Base-by-base conservation (phyloP, 2,329 filamentous ascomycete genomes). In the Cladosporium austrohemisphaericum region DNA sequence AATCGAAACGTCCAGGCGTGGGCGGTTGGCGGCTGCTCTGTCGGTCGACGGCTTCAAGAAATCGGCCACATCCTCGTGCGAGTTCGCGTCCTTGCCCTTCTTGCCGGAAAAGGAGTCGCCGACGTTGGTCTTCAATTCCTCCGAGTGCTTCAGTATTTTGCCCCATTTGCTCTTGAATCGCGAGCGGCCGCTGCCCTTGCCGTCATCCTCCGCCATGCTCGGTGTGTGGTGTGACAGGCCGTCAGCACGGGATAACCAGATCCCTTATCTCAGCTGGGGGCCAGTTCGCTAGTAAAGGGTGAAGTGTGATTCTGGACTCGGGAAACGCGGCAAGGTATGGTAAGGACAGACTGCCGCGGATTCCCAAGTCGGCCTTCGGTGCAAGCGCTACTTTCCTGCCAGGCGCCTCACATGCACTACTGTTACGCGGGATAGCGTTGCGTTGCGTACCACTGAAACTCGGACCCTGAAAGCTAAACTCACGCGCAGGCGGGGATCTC, bases 1-100 rank as follows among this genome's bases (percentile, higher is more conserved):
- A 32, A 66, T 68, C 28, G 70, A 67, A 37, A 76, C 71, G 60
- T 79, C 76, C 54, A 79, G 71, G 54, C 67, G 69, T 31, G 71
- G 71, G 54, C 63, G 54, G 40, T 61, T 64, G 57, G 65, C 61
- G 51, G 54, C 49, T 41, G 54, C 52, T 55, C 68, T 71, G 5
- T 75, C 68, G 44, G 73, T 76, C 37, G 74, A 75, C 44, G 76
- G 73, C 55, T 75, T 76, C 50, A 83, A 71, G 64, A 83, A 83
- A 61, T 78, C 79, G 64, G 74, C 72, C 49, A 83, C 73, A 56
- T 77, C 73, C 25, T 38, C 33, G 31, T 37, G 38, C 18, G 29
- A 36, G 25, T 44, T 50, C 23, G 28, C 23, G 16, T 44, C 31
- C 18, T 49, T 49, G 36, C 23, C 33, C 20, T 38, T 33, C 28